A percentile compares a stretch with the other conserved stretches of the same genome.
Conservation (phyloP, 768 basidiomycete species). For the Nidularia sp. region DNA sequence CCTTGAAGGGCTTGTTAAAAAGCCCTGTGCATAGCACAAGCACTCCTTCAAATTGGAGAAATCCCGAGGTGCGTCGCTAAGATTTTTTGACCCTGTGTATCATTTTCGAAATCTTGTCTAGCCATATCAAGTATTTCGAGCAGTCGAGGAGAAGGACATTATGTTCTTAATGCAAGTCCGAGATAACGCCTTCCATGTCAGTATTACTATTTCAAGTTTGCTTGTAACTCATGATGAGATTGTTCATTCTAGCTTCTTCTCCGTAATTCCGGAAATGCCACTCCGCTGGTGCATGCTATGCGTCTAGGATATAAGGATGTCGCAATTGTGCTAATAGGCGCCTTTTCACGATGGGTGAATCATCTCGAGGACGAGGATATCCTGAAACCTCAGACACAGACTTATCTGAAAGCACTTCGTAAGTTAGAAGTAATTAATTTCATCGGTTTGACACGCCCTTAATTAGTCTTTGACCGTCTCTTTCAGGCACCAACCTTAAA, state of each 20-base stretch:
- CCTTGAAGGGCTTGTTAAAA: conserved; percentile 7
- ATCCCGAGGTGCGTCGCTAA: conserved; percentile 41
- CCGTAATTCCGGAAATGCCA: conserved; percentile 80
- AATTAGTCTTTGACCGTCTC: background rate
- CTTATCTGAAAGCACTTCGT: conserved; percentile 78
- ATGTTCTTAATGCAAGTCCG: conserved; percentile 80
- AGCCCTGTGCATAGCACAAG: conserved; percentile 6
- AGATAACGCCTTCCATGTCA: conserved; percentile 74
- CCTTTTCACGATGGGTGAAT: conserved; percentile 91
- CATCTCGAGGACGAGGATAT: conserved; percentile 81
- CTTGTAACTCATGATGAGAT: background rate
- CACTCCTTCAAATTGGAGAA: conserved; percentile 34
- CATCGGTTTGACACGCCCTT: background rate
- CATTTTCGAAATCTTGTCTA: conserved; percentile 18
- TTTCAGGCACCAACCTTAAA: conserved; percentile 75
- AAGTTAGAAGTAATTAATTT: conserved; percentile 14
- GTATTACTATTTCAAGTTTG: conserved; percentile 17
- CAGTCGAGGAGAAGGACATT: conserved; percentile 82
- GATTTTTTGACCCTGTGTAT: conserved; percentile 24
- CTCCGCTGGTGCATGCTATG: conserved; percentile 90
- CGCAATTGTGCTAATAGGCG: conserved; percentile 83
- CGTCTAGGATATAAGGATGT: conserved; percentile 80
- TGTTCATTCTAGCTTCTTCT: conserved; percentile 54
- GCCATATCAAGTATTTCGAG: conserved; percentile 68
- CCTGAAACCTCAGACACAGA: conserved; percentile 60